Evolutionary conservation across 2,329 filamentous ascomycete genomes (phyloP), one percentile per base, ranked within the genome.

Genomic region (Apiospora phragmitis): DNA sequence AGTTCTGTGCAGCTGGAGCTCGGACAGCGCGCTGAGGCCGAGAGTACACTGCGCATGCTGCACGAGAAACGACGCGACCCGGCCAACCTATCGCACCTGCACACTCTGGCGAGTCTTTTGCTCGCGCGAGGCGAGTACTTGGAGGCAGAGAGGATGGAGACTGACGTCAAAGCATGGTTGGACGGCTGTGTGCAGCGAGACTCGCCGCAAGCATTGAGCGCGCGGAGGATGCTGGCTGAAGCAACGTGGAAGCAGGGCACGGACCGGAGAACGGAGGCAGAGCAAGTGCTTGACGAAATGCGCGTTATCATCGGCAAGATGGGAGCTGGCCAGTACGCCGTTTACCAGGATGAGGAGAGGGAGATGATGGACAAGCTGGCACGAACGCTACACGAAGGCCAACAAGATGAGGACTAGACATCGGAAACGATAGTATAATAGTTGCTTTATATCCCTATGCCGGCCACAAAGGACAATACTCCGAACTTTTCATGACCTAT

Each of bases 111-210:
- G 9, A 62, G 32, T 21, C n/a, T 70, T 7, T 47, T 73, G 4
- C 35, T 74, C 24, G 41, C 70, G 26, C 24, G 69, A 12, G 69
- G 70, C n/a, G 29, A 59, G n/a, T 69, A 70, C 18, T 45, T n/a
- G 3, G 71, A 73, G 67, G 45, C 69, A 8, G 67, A 65, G 43
- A 18, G 18, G 16, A 69, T 66, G 11, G 70, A 49, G 45, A 55
- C 29, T 6, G 45, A 68, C 24, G 65, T 65, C 18, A 21, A n/a
- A 26, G 12, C n/a, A 4, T 70, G 65, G 71, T 45, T 72, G 8
- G 66, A 99, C 80, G 95, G 98, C 79, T 99, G 99, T 80, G 94
- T 94, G 2, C 91, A 98, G 3, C 85, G 98, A 68, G 91, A 96
- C 71, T 86, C 99, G 79, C 91, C 93, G 72, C 85, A 85, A 29